phyloP scores from a whole-genome alignment of 148 eudicot genomes.

The Rhododendron simsii region DNA sequence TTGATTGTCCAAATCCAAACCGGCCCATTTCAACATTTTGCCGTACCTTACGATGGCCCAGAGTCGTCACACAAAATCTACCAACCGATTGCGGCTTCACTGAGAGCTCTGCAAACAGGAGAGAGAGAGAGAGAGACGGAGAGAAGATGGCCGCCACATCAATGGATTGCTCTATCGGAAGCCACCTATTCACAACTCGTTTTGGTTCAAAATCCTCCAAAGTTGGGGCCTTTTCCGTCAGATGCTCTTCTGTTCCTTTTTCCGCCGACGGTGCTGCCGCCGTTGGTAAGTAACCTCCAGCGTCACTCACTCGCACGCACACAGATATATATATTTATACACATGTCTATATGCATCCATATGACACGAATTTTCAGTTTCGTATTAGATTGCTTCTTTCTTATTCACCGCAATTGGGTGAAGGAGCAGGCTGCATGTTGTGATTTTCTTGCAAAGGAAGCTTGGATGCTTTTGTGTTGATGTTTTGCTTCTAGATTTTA shows the following conservation, averaged over 20 bases:
- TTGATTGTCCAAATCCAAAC: neutral
- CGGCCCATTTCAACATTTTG: neutral
- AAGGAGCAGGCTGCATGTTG: neutral
- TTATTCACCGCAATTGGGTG: neutral
- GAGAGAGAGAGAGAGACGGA: neutral
- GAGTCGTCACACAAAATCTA: neutral
- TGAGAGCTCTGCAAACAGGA: neutral
- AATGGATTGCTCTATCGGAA: slow-evolving; percentile 13
- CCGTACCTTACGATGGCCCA: neutral
- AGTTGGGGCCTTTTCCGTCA: slow-evolving; percentile 23
- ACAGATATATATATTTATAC: neutral
- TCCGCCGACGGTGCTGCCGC: slow-evolving; percentile 20
- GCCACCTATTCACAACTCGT: slow-evolving; percentile 8
- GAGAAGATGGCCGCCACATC: slow-evolving; percentile 8
- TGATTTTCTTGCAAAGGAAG: neutral
- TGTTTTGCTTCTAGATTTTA: neutral
- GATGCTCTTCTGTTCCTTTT: slow-evolving; percentile 28
- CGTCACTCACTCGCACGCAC: neutral
- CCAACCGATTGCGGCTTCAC: neutral
- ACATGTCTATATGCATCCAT: neutral
- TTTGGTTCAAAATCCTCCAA: slow-evolving; percentile 6
- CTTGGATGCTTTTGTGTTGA: neutral
- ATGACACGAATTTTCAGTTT: neutral
- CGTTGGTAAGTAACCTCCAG: slow-evolving; percentile 1
- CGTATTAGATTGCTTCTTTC: neutral